Evolutionary conservation across 495 filamentous ascomycete species (phyloP), one percentile per base, ranked within the genome.

Genomic region (Saxophila tyrrhenica): DNA sequence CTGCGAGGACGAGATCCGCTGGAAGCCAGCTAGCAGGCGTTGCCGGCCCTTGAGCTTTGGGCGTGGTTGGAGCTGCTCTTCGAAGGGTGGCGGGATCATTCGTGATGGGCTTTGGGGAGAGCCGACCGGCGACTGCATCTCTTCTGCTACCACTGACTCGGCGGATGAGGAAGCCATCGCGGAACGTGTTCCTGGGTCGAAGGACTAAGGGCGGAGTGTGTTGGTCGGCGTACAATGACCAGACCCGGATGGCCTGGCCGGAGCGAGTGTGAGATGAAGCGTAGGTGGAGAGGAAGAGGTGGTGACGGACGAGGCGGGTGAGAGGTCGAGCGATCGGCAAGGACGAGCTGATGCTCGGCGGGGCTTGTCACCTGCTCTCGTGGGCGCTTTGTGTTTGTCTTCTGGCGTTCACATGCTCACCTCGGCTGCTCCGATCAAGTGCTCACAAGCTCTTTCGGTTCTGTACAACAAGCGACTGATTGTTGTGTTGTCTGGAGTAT

Each of bases 1-100:
- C 10, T 87, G 85, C 1, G 85, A 89, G 1, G 92, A 96, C 16
- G 89, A 86, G 55, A 97, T 92, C 41, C 89, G 85, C 61, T 94
- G 83, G 47, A 98, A 76, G 47, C 80, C 81, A 55, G 87, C 82
- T 20, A 95, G 69, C 39, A 97, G 70, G 49, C 82, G 81, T 52
- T 82, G 80, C 29, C 86, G 78, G 21, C 86, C 83, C 65, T 82
- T 89, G 46, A 82, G 73, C 69, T 87, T 92, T 3, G 60, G 60
- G 16, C 43, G 24, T 17, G 25, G 57, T 9, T 56, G 47, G 16
- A 55, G 57, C 25, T 61, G 58, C 44, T 61, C 58, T 21, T 53
- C 51, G 54, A 45, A 61, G 5, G 58, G 53, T 11, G n/a, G 54
- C 2, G 53, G 47, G 3, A 35, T 43, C 9, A 23, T 2, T 15